Evolutionary conservation across 1,284 basidiomycete genomes (phyloP).

Genomic region (Cystobasidiaceae sp.): DNA sequence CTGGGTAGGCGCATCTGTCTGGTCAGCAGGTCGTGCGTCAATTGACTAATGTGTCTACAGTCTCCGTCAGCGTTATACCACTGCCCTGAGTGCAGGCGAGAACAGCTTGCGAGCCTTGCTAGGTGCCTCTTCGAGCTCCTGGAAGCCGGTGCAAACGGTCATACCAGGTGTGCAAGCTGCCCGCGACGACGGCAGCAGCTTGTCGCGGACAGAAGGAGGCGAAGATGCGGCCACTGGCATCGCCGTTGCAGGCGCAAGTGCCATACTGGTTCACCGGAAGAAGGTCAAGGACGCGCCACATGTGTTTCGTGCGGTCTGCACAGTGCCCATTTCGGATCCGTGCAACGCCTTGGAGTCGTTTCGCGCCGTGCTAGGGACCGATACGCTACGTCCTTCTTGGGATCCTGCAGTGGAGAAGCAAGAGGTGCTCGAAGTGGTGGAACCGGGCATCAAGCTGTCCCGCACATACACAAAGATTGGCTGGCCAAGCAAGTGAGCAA

Average conservation of each 20-base stretch:
- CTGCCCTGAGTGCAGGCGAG: constrained; percentile 20
- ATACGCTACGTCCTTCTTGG: constrained; percentile 82
- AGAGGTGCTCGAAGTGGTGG: constrained; percentile 76
- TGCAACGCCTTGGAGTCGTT: constrained; percentile 49
- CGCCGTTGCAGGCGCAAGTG: not conserved
- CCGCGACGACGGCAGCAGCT: not conserved
- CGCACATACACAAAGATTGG: constrained; percentile 88
- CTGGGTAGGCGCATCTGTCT: not conserved
- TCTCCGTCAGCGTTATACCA: constrained; percentile 19
- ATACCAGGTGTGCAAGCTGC: not conserved
- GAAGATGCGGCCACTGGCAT: not conserved
- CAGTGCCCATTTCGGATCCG: constrained; percentile 4
- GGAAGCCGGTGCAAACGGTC: constrained; percentile 16
- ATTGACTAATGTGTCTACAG: not conserved
- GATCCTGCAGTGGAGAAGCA: constrained; percentile 85
- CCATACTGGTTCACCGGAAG: constrained; percentile 10
- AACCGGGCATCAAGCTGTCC: constrained; percentile 73
- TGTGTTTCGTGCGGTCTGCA: constrained; percentile 11
- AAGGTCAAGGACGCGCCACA: constrained; percentile 18
- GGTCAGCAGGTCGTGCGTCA: too few relatives aligned
- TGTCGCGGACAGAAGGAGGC: not conserved
- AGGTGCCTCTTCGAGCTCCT: constrained; percentile 16
- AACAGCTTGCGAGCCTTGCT: constrained; percentile 23
- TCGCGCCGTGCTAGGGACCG: constrained; percentile 73
- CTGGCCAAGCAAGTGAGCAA: constrained; percentile 92